These are phyloP conservation scores for Iberis pinnata DNA, from an alignment of 345 rosid species.

Conservation along the genomic window DNA sequence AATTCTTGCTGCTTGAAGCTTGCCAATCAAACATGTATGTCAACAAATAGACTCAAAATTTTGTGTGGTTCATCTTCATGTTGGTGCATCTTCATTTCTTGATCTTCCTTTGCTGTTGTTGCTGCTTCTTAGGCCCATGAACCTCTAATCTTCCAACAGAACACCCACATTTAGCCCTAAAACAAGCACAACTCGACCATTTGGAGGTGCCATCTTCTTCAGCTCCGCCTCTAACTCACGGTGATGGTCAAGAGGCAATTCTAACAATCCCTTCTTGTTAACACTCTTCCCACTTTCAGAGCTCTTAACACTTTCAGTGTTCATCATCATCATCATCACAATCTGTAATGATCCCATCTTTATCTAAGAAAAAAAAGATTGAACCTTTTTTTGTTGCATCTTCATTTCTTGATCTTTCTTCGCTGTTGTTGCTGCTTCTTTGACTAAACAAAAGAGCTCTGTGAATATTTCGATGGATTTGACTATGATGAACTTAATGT, in stretches of 20 bases:
- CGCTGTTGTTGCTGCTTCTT: constrained; percentile 63
- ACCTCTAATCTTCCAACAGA: constrained; percentile 82
- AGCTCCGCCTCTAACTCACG: constrained; percentile 63
- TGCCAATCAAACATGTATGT: constrained; percentile 33
- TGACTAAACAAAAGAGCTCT: constrained; percentile 38
- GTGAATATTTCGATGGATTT: constrained; percentile 37
- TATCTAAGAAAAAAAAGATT: constrained; percentile 59
- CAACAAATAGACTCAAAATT: too few relatives aligned
- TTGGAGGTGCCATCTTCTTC: constrained; percentile 75
- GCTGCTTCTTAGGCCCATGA: constrained; percentile 70
- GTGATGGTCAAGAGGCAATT: constrained; percentile 64
- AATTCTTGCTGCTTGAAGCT: constrained; percentile 87
- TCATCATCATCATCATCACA: too few relatives aligned
- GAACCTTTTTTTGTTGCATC: too few relatives aligned
- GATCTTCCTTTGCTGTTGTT: constrained; percentile 46
- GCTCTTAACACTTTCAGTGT: constrained; percentile 70
- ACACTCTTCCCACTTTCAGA: constrained; percentile 37
- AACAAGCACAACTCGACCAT: constrained; percentile 63
- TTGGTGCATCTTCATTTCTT: constrained; percentile 55
- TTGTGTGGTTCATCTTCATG: too few relatives aligned
- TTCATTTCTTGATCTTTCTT: too few relatives aligned
- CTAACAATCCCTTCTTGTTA: constrained; percentile 49
- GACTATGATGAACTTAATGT: constrained; percentile 36
- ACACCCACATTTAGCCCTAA: constrained; percentile 65
- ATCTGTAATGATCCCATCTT: constrained; percentile 46